Conservation (phyloP, 2,329 filamentous ascomycete genomes). For the Phyllosticta citribraziliensis region DNA sequence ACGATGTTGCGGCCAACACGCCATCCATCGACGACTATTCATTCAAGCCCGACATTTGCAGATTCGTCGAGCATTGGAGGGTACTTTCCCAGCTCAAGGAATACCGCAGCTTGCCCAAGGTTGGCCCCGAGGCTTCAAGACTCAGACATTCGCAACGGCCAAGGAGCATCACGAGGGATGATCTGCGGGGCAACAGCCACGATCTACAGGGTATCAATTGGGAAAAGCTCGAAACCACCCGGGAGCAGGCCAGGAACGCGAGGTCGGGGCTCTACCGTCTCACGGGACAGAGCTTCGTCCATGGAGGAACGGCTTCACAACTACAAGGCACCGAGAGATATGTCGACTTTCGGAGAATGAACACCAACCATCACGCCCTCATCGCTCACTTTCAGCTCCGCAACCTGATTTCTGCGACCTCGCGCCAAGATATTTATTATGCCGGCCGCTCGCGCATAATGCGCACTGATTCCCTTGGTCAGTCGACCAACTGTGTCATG, state of each 20-base stretch:
- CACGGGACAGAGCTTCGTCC: neutral
- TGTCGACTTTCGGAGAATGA: conserved; percentile 41
- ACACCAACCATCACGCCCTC: conserved; percentile 39
- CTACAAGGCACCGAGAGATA: conserved; percentile 34
- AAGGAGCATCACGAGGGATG: conserved; percentile 19
- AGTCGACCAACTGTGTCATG: conserved; percentile 33
- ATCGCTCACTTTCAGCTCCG: conserved; percentile 51
- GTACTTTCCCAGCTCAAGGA: neutral
- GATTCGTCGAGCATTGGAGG: conserved; percentile 11
- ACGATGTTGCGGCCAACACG: conserved; percentile 8
- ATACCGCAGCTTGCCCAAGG: neutral
- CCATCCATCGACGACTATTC: conserved; percentile 9
- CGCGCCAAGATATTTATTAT: conserved; percentile 47
- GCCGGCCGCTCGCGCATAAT: conserved; percentile 36
- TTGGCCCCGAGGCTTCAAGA: conserved; percentile 3
- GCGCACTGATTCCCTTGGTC: conserved; percentile 39
- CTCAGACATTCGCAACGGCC: conserved; percentile 15
- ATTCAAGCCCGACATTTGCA: conserved; percentile 12
- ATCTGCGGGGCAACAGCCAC: conserved; percentile 24
- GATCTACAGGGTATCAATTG: conserved; percentile 32
- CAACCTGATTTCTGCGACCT: conserved; percentile 45
- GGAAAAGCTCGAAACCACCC: conserved; percentile 21
- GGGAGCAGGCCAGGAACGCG: conserved; percentile 12
- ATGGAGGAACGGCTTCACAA: neutral
- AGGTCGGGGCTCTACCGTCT: conserved; percentile 3